Evolutionary conservation across 495 filamentous ascomycete species (phyloP).

Genomic region (Xylaria acuta): DNA sequence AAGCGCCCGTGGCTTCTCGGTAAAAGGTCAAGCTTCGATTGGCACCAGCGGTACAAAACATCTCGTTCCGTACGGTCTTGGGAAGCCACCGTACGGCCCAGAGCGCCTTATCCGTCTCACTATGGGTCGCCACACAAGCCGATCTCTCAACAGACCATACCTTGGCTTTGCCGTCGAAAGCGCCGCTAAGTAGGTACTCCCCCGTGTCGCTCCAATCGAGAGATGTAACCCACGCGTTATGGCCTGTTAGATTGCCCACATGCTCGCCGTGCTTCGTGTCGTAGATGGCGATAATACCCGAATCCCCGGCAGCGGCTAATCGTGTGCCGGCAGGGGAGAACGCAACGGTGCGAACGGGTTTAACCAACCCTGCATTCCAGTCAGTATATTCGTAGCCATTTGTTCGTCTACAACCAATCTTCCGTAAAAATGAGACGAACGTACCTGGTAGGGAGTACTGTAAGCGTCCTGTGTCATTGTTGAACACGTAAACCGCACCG

Average conservation of each 20-base stretch:
- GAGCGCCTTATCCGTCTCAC: constrained; percentile 82
- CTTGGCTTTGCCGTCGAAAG: constrained; percentile 91
- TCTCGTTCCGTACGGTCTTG: constrained; percentile 72
- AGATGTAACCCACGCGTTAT: constrained; percentile 84
- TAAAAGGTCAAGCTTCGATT: constrained; percentile 85
- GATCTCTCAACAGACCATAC: constrained; percentile 89
- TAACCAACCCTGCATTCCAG: constrained; percentile 70
- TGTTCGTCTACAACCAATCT: background rate
- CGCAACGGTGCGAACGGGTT: constrained; percentile 79
- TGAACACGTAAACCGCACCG: constrained; percentile 93
- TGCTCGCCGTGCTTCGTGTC: constrained; percentile 92
- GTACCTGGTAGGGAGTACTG: constrained; percentile 84
- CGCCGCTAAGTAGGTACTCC: constrained; percentile 86
- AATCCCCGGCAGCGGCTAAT: constrained; percentile 91
- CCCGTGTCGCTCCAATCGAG: constrained; percentile 94
- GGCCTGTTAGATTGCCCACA: constrained; percentile 80
- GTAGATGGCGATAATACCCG: constrained; percentile 86
- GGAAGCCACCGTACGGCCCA: constrained; percentile 92
- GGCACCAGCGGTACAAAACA: constrained; percentile 85
- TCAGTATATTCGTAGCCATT: constrained; percentile 15
- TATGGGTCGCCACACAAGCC: constrained; percentile 89
- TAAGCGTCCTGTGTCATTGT: constrained; percentile 84
- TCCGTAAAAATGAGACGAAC: constrained; percentile 27
- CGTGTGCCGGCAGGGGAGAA: constrained; percentile 86
- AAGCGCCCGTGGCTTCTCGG: constrained; percentile 84